phyloP scores from a whole-genome alignment of 495 filamentous ascomycete species.

The Xanthoparmelia taractica region DNA sequence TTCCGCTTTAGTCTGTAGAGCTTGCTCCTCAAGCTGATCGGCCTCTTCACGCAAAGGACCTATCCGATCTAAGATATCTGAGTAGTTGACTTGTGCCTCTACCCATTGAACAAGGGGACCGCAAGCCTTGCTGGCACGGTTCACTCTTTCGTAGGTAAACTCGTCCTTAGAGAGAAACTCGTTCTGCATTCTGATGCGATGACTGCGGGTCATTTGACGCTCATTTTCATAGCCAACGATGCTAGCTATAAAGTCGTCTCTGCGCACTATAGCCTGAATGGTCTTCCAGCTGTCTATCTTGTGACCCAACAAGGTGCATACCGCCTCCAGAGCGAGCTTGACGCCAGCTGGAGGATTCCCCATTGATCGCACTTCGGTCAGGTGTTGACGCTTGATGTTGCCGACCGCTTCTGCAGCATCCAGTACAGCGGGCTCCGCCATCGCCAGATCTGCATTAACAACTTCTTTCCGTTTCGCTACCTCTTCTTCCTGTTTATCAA shows the following conservation, averaged over 20 bases:
- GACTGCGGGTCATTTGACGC: slow-evolving; percentile 77
- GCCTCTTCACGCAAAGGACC: slow-evolving; percentile 92
- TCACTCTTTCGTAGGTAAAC: slow-evolving; percentile 92
- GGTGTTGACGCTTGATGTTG: slow-evolving; percentile 93
- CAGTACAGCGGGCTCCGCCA: slow-evolving; percentile 84
- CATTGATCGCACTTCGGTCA: slow-evolving; percentile 98
- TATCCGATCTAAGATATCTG: slow-evolving; percentile 90
- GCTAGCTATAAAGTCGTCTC: slow-evolving; percentile 94
- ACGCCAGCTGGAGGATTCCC: slow-evolving; percentile 81
- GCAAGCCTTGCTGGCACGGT: slow-evolving; percentile 91
- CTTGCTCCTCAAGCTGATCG: slow-evolving; percentile 72
- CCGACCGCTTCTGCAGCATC: slow-evolving; percentile 92
- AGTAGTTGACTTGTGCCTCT: slow-evolving; percentile 92
- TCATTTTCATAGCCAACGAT: slow-evolving; percentile 98
- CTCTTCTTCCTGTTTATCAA: slow-evolving; percentile 85
- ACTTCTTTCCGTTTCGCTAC: slow-evolving; percentile 76
- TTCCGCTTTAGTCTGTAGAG: slow-evolving; percentile 86
- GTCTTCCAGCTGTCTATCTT: slow-evolving; percentile 84
- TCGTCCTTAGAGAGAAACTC: slow-evolving; percentile 87
- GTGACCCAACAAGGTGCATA: slow-evolving; percentile 89
- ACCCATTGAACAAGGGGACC: slow-evolving; percentile 97
- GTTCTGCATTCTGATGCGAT: slow-evolving; percentile 81
- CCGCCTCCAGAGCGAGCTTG: slow-evolving; percentile 84
- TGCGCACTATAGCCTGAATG: slow-evolving; percentile 77
- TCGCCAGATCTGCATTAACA: slow-evolving; percentile 79